These are phyloP conservation scores for Debaryomyces singareniensis DNA, from an alignment of 1,139 yeast genomes.

Conservation along the genomic window DNA sequence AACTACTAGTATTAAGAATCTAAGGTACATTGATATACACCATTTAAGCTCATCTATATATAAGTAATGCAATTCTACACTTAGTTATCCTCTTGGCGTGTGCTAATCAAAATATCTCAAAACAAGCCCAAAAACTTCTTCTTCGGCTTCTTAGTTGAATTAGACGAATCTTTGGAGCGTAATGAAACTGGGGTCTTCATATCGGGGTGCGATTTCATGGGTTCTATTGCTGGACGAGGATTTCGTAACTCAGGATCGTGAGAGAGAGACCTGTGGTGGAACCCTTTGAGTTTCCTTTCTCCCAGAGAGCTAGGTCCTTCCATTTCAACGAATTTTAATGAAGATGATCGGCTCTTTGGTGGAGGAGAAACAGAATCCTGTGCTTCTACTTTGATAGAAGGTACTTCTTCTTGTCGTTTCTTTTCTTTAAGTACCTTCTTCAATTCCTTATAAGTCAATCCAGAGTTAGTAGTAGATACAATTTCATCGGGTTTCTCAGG, in stretches of 20 bases:
- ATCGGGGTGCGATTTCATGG: conserved; percentile 38
- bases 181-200: conserved; percentile 10
- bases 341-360: conserved; percentile 8
- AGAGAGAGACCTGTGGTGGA: conserved; percentile 20
- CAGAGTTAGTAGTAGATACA: conserved; percentile 10
- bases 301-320: no score
- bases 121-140: conserved; percentile 37
- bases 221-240: conserved; percentile 28
- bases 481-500: conserved; percentile 17
- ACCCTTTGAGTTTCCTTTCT: no score
- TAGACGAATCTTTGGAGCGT: conserved; percentile 1
- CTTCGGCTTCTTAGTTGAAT: conserved; percentile 16
- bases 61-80: no score
- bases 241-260: conserved; percentile 20
- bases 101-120: conserved; percentile 2
- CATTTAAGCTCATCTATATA: background rate
- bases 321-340: conserved; percentile 23
- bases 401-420: conserved; percentile 6
- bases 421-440: conserved; percentile 21
- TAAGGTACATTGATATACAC: background rate
- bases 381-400: conserved; percentile 2
- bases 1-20: background rate
- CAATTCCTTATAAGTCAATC: conserved; percentile 32
- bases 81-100: no score
- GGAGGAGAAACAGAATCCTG: conserved; percentile 1